Percentiles rank a stretch among this genome's conserved stretches.
phyloP scores from a whole-genome alignment of 2,329 filamentous ascomycete species.

The Penicillium concentricum region DNA sequence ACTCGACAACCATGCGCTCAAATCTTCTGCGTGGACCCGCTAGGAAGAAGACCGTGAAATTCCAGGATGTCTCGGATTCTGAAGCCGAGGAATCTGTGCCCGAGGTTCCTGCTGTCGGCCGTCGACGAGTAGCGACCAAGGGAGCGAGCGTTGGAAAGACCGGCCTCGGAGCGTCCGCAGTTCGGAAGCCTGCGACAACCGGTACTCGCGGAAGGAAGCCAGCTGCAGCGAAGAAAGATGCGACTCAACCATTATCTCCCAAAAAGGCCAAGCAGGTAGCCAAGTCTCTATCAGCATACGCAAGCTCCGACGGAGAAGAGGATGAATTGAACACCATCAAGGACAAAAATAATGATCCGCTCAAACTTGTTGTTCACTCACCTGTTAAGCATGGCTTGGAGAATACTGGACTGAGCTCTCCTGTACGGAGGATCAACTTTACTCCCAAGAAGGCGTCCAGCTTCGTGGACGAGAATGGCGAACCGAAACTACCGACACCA shows the following conservation, averaged over 20 bases:
- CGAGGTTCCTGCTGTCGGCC: constrained; percentile 20
- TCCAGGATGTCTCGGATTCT: constrained; percentile 43
- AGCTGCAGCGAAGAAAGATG: constrained; percentile 31
- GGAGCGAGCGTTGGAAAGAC: constrained; percentile 26
- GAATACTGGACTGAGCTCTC: constrained; percentile 33
- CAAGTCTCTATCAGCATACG: constrained; percentile 39
- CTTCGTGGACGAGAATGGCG: constrained; percentile 34
- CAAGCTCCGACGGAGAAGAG: constrained; percentile 42
- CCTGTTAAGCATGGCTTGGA: constrained; percentile 32
- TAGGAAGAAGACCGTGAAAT: constrained; percentile 49
- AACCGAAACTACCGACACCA: constrained; percentile 27
- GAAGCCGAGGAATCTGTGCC: constrained; percentile 41
- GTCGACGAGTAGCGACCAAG: constrained; percentile 24
- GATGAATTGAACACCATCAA: constrained; percentile 44
- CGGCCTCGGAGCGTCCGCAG: constrained; percentile 47
- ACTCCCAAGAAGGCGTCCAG: constrained; percentile 27
- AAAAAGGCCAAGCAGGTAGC: constrained; percentile 51
- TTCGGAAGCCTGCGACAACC: constrained; percentile 41
- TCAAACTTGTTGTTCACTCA: constrained; percentile 36
- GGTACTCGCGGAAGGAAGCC: constrained; percentile 33
- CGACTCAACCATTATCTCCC: constrained; percentile 44
- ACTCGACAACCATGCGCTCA: constrained; percentile 30
- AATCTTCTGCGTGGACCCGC: constrained; percentile 32
- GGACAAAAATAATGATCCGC: constrained; percentile 23
- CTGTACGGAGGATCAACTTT: constrained; percentile 35